phyloP scores from a whole-genome alignment of 2,329 filamentous ascomycete species.

The Sporothrix humicola region DNA sequence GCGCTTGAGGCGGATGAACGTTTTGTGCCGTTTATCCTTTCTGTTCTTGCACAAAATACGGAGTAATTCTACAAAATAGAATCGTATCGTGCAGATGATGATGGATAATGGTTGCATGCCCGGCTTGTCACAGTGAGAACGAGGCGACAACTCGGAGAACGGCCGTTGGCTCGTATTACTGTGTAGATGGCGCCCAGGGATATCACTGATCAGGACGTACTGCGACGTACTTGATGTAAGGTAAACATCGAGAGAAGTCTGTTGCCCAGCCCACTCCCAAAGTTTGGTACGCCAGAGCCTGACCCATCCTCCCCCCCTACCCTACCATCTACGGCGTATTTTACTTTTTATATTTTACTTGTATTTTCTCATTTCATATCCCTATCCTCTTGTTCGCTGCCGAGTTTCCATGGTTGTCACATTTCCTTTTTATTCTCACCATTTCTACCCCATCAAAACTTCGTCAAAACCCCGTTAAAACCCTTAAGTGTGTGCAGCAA shows the following conservation, averaged over 20 bases:
- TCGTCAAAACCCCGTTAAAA: too few relatives aligned
- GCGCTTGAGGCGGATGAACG: background rate
- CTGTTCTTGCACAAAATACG: background rate
- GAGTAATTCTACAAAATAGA: too few relatives aligned
- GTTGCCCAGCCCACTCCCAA: background rate
- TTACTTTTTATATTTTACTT: too few relatives aligned
- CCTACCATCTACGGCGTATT: background rate
- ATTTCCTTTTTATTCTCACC: too few relatives aligned
- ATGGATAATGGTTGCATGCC: too few relatives aligned
- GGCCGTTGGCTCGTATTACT: slow-evolving; percentile 1
- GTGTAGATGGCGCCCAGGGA: background rate
- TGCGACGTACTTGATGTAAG: too few relatives aligned
- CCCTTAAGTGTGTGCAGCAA: slow-evolving; percentile 13
- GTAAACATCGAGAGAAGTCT: too few relatives aligned
- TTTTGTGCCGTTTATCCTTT: background rate
- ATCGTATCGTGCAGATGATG: too few relatives aligned
- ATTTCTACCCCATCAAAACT: too few relatives aligned
- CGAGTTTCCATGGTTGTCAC: background rate
- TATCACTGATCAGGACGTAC: too few relatives aligned
- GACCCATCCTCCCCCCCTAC: slow-evolving; percentile 14
- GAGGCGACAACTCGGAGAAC: background rate
- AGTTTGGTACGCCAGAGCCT: slow-evolving; percentile 26
- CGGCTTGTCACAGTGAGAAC: background rate
- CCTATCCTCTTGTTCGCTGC: background rate
- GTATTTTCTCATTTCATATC: slow-evolving; percentile 7